Conservation (phyloP, 2,329 filamentous ascomycete genomes). For the Ophiosphaerella narmari region DNA sequence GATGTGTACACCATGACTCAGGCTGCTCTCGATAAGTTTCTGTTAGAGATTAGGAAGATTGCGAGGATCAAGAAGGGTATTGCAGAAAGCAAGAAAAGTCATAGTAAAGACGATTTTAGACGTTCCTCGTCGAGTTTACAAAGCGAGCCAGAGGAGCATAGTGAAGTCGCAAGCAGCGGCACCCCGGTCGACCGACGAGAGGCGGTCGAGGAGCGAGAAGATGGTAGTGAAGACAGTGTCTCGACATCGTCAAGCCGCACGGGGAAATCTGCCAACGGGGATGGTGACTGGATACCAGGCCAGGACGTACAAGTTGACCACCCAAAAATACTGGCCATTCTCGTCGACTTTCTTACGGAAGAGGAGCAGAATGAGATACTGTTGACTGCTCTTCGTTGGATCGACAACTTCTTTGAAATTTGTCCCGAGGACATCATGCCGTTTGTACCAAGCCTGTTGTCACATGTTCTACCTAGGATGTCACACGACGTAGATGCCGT, state of each 20-base stretch:
- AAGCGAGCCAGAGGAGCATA: constrained; percentile 37
- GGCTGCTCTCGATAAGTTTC: constrained; percentile 82
- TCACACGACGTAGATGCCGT: constrained; percentile 90
- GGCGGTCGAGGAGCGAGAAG: constrained; percentile 57
- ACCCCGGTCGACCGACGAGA: constrained; percentile 46
- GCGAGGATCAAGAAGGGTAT: constrained; percentile 91
- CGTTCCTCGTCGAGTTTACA: constrained; percentile 63
- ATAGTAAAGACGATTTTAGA: constrained; percentile 70
- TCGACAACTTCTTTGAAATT: constrained; percentile 95
- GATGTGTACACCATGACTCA: constrained; percentile 97
- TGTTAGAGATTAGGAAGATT: constrained; percentile 93
- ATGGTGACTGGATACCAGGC: constrained; percentile 95
- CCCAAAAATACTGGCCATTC: constrained; percentile 85
- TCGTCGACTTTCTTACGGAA: constrained; percentile 84
- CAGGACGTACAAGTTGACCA: constrained; percentile 97
- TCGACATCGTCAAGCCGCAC: constrained; percentile 41
- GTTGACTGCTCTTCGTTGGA: constrained; percentile 89
- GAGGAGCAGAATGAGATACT: constrained; percentile 74
- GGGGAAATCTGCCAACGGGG: constrained; percentile 57
- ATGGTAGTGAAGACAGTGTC: constrained; percentile 45
- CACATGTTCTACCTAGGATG: constrained; percentile 90
- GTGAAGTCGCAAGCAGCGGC: constrained; percentile 63
- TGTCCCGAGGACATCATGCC: constrained; percentile 95
- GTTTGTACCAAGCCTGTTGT: constrained; percentile 89
- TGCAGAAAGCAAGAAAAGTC: constrained; percentile 76